Percentiles rank a stretch among this genome's conserved stretches.
phyloP scores from a whole-genome alignment of 768 basidiomycete genomes.

The Gyrodon lividus region DNA sequence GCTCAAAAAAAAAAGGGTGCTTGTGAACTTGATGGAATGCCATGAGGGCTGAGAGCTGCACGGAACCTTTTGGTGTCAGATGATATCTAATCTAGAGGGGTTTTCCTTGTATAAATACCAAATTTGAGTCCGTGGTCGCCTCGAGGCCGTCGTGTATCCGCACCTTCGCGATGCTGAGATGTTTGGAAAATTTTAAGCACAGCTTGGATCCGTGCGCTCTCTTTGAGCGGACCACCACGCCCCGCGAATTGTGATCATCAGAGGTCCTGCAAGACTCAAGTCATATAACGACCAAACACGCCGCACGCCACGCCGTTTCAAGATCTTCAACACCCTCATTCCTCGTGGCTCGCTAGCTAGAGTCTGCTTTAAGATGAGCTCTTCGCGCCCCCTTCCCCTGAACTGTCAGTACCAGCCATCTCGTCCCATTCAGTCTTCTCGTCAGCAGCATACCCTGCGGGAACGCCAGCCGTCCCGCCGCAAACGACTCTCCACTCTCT shows the following conservation, averaged over 20 bases:
- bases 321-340: conserved; percentile 21
- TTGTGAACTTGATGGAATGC: too few relatives aligned
- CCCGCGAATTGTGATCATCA: conserved; percentile 23
- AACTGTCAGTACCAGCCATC: conserved; percentile 27
- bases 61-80: too few relatives aligned
- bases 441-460: conserved; percentile 17
- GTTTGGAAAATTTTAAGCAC: conserved; percentile 16
- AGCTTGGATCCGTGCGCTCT: conserved; percentile 19
- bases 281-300: conserved; percentile 19
- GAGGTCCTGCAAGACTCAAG: conserved; percentile 9
- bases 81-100: background rate
- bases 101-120: conserved; percentile 6
- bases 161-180: conserved; percentile 14
- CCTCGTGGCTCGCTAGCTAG: conserved; percentile 29
- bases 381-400: conserved; percentile 22
- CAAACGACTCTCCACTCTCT: conserved; percentile 33
- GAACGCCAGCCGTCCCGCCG: conserved; percentile 33
- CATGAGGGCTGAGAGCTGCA: too few relatives aligned
- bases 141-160: conserved; percentile 18
- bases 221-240: conserved; percentile 25
- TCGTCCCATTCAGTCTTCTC: conserved; percentile 17
- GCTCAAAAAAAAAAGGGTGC: background rate
- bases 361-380: conserved; percentile 28
- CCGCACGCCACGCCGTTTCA: conserved; percentile 31
- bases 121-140: conserved; percentile 18